Conservation (phyloP, 2,329 filamentous ascomycete genomes). For the Zalaria sp. region DNA sequence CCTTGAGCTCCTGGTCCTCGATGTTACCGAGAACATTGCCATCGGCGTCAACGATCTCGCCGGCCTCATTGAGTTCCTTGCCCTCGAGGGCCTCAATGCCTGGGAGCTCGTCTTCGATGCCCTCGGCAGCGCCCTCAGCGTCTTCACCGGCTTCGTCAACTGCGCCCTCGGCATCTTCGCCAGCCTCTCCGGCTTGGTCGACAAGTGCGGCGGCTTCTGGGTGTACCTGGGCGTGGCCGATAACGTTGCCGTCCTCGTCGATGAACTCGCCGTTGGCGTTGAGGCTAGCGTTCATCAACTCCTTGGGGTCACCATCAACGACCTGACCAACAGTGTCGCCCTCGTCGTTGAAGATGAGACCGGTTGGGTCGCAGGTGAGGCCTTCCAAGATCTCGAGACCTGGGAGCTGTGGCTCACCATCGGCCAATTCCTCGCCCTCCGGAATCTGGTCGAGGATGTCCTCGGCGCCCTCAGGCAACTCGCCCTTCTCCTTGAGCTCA, state of each 20-base stretch:
- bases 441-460: constrained; percentile 18
- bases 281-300: constrained; percentile 33
- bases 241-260: constrained; percentile 38
- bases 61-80: constrained; percentile 35
- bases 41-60: constrained; percentile 33
- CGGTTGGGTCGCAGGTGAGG: constrained; percentile 30
- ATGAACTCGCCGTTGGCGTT: constrained; percentile 41
- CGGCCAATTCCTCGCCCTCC: constrained; percentile 17
- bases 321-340: constrained; percentile 35
- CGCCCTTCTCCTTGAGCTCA: constrained; percentile 21
- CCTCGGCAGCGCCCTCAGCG: constrained; percentile 15
- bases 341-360: constrained; percentile 35
- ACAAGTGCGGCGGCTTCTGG: constrained; percentile 26
- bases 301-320: constrained; percentile 31
- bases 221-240: constrained; percentile 37
- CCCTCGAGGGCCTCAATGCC: constrained; percentile 38
- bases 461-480: constrained; percentile 20
- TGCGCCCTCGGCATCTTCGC: constrained; percentile 15
- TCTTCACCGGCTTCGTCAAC: constrained; percentile 16
- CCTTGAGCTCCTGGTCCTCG: constrained; percentile 27
- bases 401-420: constrained; percentile 21
- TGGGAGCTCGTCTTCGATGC: constrained; percentile 34
- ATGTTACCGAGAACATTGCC: constrained; percentile 36
- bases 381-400: constrained; percentile 32
- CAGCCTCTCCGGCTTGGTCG: constrained; percentile 20